phyloP scores from a whole-genome alignment of 192 early-diverging fungal genomes.

The Fimicolochytrium jonesii region DNA sequence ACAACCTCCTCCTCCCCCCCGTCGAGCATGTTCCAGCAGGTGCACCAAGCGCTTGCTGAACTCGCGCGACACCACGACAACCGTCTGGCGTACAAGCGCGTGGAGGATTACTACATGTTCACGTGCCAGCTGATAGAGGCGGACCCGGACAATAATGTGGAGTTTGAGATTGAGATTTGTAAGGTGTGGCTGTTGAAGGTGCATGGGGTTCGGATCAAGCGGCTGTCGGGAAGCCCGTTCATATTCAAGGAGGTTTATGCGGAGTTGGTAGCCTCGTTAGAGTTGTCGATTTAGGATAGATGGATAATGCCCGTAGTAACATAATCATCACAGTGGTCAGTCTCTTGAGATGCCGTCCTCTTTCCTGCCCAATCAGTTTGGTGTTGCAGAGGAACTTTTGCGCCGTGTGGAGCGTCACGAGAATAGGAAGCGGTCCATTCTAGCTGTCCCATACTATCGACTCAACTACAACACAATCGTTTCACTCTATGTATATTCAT shows the following conservation, averaged over 20 bases:
- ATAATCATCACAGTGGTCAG: too few relatives aligned
- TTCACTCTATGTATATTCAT: too few relatives aligned
- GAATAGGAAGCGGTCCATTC: too few relatives aligned
- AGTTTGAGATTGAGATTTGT: constrained; percentile 62
- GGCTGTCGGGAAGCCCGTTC: constrained; percentile 44
- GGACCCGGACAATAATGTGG: constrained; percentile 31
- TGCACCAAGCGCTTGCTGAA: constrained; percentile 48
- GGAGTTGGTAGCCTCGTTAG: constrained; percentile 22
- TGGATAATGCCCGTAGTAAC: not conserved
- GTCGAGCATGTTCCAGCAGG: constrained; percentile 51
- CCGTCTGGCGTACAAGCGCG: constrained; percentile 32
- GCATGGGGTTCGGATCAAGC: constrained; percentile 53
- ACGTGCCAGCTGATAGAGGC: constrained; percentile 33
- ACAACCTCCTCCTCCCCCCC: constrained; percentile 46
- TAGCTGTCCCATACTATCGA: too few relatives aligned
- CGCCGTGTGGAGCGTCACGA: too few relatives aligned
- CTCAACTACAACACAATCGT: too few relatives aligned
- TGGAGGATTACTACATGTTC: constrained; percentile 48
- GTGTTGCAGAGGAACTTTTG: too few relatives aligned
- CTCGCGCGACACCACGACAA: constrained; percentile 26
- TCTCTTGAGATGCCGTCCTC: too few relatives aligned
- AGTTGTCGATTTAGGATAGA: constrained; percentile 3
- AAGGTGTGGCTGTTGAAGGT: constrained; percentile 59
- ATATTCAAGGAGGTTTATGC: constrained; percentile 51
- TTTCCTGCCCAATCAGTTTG: too few relatives aligned